These are phyloP conservation scores for Multifurca ochricompacta DNA, from an alignment of 768 basidiomycete genomes.

Conservation along the genomic window DNA sequence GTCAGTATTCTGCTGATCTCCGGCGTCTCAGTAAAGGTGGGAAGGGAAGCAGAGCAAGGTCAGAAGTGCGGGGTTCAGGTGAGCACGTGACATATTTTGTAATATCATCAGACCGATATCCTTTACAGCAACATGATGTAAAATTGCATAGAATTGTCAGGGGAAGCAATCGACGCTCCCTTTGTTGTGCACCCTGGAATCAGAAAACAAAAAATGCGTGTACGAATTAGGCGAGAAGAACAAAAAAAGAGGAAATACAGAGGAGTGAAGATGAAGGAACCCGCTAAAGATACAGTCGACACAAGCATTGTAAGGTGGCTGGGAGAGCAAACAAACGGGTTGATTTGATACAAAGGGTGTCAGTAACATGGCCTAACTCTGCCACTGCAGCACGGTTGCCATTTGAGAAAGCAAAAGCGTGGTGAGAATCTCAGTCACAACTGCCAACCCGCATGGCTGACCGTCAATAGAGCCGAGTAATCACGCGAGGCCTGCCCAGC, in stretches of 20 bases:
- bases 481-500: constrained; percentile 47
- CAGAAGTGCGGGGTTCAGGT: too few species aligned
- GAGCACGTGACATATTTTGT: too few species aligned
- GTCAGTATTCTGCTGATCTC: too few species aligned
- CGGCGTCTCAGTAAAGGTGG: too few species aligned
- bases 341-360: neutral
- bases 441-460: constrained; percentile 47
- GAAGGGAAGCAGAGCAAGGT: too few species aligned
- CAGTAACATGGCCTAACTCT: neutral
- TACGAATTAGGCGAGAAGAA: neutral
- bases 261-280: neutral
- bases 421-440: constrained; percentile 72
- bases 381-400: constrained; percentile 53
- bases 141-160: neutral
- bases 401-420: constrained; percentile 70
- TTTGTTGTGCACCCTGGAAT: too few species aligned
- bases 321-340: neutral
- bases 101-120: too few species aligned
- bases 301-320: neutral
- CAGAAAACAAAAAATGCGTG: neutral
- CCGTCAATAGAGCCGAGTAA: constrained; percentile 50
- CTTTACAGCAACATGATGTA: neutral
- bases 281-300: constrained; percentile 10
- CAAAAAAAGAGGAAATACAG: constrained; percentile 5
- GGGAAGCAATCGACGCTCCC: neutral